Evolutionary conservation across 108 stramenopile species (phyloP).

Genomic region (Epithemia pelagica): DNA sequence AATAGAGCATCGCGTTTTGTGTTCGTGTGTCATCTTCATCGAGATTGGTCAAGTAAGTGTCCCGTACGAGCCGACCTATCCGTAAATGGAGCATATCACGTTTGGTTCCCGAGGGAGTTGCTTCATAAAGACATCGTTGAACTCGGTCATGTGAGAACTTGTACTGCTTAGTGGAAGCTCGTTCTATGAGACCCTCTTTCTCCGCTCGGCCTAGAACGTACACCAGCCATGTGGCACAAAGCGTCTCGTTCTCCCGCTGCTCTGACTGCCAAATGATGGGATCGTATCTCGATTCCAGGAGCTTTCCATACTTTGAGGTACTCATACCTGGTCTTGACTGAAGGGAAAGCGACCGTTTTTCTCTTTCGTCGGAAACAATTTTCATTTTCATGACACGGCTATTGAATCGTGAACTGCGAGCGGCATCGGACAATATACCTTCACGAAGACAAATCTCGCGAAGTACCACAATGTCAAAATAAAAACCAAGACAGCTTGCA

Average conservation of each 20-base stretch:
- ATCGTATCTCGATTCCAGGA: neutral
- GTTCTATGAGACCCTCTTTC: neutral
- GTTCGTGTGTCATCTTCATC: neutral
- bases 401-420: neutral
- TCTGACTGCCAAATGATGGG: neutral
- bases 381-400: neutral
- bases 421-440: neutral
- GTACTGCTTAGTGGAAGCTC: neutral
- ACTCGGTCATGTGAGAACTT: constrained; percentile 7
- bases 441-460: neutral
- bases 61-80: neutral
- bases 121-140: neutral
- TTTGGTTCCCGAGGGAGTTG: neutral
- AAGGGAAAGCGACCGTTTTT: neutral
- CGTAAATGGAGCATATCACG: constrained; percentile 1
- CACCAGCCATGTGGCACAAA: neutral
- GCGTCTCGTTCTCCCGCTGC: neutral
- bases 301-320: neutral
- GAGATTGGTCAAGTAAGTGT: constrained; percentile 1
- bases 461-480: neutral
- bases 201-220: neutral
- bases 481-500: neutral
- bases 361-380: neutral
- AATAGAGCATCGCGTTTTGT: neutral
- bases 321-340: neutral